phyloP scores from a whole-genome alignment of 495 filamentous ascomycete genomes.

The Oidiodendron maius region DNA sequence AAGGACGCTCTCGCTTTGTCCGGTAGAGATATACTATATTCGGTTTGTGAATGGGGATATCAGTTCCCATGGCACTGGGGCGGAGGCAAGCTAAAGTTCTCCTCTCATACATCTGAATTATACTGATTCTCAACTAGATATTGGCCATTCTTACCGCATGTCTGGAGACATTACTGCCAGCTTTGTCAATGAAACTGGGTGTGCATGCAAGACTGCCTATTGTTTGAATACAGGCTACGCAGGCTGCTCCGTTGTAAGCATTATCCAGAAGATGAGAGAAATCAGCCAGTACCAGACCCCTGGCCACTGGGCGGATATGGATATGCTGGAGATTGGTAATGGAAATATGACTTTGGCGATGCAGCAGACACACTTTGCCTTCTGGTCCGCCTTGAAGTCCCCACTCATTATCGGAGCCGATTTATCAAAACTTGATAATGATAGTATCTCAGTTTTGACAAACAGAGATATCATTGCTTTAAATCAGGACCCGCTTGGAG shows the following conservation, averaged over 20 bases:
- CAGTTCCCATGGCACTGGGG: conserved; percentile 29
- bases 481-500: conserved; percentile 42
- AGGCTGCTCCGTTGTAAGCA: conserved; percentile 26
- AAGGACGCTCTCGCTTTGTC: conserved; percentile 24
- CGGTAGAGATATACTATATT: conserved; percentile 27
- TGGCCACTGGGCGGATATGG: conserved; percentile 28
- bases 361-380: conserved; percentile 43
- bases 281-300: conserved; percentile 19
- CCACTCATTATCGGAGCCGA: conserved; percentile 44
- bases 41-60: conserved; percentile 29
- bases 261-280: conserved; percentile 28
- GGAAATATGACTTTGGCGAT: conserved; percentile 28
- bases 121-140: too few species aligned
- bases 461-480: conserved; percentile 41
- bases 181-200: conserved; percentile 22
- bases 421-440: conserved; percentile 29
- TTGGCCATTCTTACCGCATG: conserved; percentile 26
- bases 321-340: conserved; percentile 44
- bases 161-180: conserved; percentile 30
- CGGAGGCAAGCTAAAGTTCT: too few species aligned
- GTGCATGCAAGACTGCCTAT: conserved; percentile 25
- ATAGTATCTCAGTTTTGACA: conserved; percentile 31
- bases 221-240: conserved; percentile 28
- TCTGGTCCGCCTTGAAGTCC: conserved; percentile 47
- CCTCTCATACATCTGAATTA: too few species aligned